Conservation (phyloP, 371 early-diverging fungal species). For the Saksenaea oblongispora region DNA sequence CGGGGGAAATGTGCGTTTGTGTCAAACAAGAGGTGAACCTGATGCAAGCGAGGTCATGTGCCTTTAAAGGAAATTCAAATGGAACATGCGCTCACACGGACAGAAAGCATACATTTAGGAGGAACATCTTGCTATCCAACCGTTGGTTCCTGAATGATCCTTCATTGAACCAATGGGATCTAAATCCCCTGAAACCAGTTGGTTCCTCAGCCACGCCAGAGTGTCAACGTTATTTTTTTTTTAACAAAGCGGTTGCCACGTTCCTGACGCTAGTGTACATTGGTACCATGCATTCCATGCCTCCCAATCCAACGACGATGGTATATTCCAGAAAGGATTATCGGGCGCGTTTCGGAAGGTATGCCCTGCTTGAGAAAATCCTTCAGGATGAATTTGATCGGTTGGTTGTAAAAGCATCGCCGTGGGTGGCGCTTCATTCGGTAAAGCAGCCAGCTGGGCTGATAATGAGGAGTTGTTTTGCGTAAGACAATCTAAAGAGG, state of each 20-base stretch:
- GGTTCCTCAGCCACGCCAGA: too few species aligned
- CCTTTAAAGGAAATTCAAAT: background rate
- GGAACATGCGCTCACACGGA: background rate
- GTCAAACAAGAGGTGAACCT: background rate
- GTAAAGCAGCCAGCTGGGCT: background rate
- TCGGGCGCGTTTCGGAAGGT: conserved; percentile 43
- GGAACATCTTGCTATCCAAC: too few species aligned
- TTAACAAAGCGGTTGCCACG: conserved; percentile 1
- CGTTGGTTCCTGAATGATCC: too few species aligned
- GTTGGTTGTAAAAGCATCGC: background rate
- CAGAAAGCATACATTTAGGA: too few species aligned
- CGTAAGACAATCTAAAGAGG: background rate
- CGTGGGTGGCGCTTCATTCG: background rate
- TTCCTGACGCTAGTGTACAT: conserved; percentile 11
- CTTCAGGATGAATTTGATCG: background rate
- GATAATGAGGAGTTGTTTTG: background rate
- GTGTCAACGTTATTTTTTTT: background rate
- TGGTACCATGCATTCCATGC: conserved; percentile 49
- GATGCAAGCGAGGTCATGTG: background rate
- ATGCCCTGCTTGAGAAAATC: background rate
- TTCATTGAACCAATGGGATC: too few species aligned
- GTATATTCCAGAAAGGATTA: conserved; percentile 49
- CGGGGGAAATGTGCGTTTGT: background rate
- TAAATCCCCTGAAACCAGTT: too few species aligned
- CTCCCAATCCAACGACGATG: conserved; percentile 47